Evolutionary conservation across 2,329 filamentous ascomycete species (phyloP).

Genomic region (Celoporthe dispersa): DNA sequence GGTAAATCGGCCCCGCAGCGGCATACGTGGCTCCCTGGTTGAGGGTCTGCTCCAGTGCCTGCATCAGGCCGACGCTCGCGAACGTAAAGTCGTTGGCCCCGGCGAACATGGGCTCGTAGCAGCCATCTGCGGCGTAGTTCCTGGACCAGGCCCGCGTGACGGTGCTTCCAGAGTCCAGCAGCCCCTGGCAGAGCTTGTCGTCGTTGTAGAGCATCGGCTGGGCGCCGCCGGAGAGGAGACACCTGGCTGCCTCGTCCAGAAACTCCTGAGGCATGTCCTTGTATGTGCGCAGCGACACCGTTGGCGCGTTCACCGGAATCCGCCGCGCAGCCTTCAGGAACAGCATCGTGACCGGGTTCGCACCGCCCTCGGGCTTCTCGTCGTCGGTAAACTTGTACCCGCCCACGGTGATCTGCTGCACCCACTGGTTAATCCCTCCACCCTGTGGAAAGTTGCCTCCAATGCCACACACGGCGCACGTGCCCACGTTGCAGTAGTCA

Average conservation of each 20-base stretch:
- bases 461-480: conserved; percentile 13
- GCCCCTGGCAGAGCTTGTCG: conserved; percentile 23
- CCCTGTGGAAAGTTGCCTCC: conserved; percentile 24
- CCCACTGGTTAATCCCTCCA: conserved; percentile 26
- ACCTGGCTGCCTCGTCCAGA: conserved; percentile 24
- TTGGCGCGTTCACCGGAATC: conserved; percentile 24
- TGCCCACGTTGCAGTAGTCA: conserved; percentile 22
- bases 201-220: conserved; percentile 26
- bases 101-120: conserved; percentile 16
- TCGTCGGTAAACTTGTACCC: conserved; percentile 18
- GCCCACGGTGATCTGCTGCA: conserved; percentile 28
- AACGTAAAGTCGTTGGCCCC: conserved; percentile 8
- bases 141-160: conserved; percentile 17
- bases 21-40: conserved; percentile 17
- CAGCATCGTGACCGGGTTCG: conserved; percentile 25
- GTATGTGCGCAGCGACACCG: conserved; percentile 22
- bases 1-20: conserved; percentile 15
- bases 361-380: conserved; percentile 11
- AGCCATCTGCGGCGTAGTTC: conserved; percentile 26
- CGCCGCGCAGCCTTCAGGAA: conserved; percentile 25
- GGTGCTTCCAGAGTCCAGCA: conserved; percentile 13
- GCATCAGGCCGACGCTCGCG: background rate
- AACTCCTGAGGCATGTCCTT: conserved; percentile 10
- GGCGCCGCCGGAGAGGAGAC: conserved; percentile 20
- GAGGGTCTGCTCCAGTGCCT: conserved; percentile 14